Evolutionary conservation across 2,329 filamentous ascomycete genomes (phyloP), one percentile per base, ranked within the genome.

Genomic region (Geosmithia flava): DNA sequence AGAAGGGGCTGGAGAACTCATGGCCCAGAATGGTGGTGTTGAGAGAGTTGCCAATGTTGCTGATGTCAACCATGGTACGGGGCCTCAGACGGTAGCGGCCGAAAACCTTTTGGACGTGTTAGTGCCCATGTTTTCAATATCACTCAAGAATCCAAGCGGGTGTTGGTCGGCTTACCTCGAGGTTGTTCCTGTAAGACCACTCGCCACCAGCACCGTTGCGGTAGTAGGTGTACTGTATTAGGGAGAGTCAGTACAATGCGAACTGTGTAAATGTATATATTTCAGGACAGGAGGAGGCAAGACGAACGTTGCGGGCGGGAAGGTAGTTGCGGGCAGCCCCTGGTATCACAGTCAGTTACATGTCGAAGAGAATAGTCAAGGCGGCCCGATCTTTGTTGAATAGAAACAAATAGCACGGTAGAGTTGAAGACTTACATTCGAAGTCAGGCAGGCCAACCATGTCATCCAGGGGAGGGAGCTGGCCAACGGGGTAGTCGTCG

Each of bases 141-240:
- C 11, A 16, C 13, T 37, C 3, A 13, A 37, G 33, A 3, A 13
- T 37, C 10, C 13, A 7, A 11, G 6, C 15, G 15, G 6, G 13
- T 37, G 11, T 37, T 37, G 3, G 11, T 37, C 10, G 33, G 13
- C 33, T 37, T 16, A 37, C 66, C 59, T 79, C 75, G 6, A 78
- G 65, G 59, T 78, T 78, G 59, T 76, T 76, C 45, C 74, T 67
- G 60, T 76, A 77, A 1, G 67, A 69, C 68, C 69, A 78, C 60
- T 78, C 75, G 50, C 73, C 75, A 3, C 66, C 73, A 3, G 73
- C 74, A 19, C 73, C 74, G 53, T 74, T 75, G 50, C 72, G 70
- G 61, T 78, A 78, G 59, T 76, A 78, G n/a, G 73, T 74, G 59
- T 73, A 78, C 40, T 37, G 33, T 37, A 37, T 13, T 37, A 30